A percentile compares a stretch with the other conserved stretches of the same genome.
Evolutionary conservation across 129 eudicot genomes (phyloP).

Genomic region (Lactuca sativa): DNA sequence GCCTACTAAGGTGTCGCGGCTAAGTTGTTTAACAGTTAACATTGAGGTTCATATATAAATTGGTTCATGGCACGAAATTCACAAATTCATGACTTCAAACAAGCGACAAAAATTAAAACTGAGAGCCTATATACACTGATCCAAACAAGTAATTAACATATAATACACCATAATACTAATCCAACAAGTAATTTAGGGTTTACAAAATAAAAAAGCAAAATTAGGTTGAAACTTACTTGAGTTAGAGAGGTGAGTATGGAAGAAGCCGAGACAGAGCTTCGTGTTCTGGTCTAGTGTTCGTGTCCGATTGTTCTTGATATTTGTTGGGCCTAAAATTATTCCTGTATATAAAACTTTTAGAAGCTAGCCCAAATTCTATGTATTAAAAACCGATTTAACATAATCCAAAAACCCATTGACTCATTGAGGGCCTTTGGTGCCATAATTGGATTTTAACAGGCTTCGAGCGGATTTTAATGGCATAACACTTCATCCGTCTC

Average conservation of each 20-base stretch:
- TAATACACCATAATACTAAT: neutral
- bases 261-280: neutral
- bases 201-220: no score
- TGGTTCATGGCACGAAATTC: neutral
- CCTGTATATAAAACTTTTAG: no score
- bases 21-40: neutral
- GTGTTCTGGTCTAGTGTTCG: neutral
- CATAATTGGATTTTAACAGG: no score
- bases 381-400: no score
- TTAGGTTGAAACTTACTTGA: neutral
- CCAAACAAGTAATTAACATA: neutral
- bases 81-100: neutral
- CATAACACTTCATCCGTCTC: no score
- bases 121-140: neutral
- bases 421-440: no score
- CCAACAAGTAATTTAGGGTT: neutral
- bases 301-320: neutral
- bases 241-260: neutral
- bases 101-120: neutral
- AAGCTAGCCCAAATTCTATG: neutral
- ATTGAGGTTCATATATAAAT: neutral
- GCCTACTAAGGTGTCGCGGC: neutral
- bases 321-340: neutral
- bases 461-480: no score
- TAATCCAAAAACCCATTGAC: no score